These are phyloP conservation scores for Tagetes erecta DNA, from an alignment of 129 eudicot genomes.

Conservation along the genomic window DNA sequence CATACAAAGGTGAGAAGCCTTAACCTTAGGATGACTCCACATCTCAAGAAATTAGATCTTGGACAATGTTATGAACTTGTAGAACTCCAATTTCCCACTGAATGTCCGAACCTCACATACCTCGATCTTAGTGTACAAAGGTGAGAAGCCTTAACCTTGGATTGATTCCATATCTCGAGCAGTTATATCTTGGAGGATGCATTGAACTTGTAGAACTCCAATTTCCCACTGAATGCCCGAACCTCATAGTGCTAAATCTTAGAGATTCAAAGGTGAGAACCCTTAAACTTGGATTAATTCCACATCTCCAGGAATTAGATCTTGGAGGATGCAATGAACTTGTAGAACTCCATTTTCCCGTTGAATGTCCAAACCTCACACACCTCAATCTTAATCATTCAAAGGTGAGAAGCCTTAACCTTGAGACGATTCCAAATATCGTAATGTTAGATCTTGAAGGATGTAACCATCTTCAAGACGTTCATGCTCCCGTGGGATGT, in stretches of 20 bases:
- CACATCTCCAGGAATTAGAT: not conserved
- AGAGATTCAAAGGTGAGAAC: not conserved
- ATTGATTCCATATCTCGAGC: not conserved
- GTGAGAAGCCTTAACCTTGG: not conserved
- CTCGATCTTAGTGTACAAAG: not conserved
- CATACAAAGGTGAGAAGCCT: not conserved
- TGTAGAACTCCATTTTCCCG: not conserved
- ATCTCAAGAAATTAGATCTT: not conserved
- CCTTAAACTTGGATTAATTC: not conserved
- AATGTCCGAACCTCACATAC: not conserved
- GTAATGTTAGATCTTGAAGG: not conserved
- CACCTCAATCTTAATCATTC: not conserved
- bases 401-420: not conserved
- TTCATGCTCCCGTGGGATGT: not conserved
- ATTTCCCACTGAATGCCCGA: not conserved
- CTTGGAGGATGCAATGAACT: not conserved
- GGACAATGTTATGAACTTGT: not conserved
- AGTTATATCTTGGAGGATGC: not conserved
- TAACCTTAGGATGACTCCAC: not conserved
- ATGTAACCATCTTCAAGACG: not conserved
- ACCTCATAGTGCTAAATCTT: not conserved
- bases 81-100: not conserved
- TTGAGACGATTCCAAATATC: not conserved
- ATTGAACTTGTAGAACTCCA: not conserved
- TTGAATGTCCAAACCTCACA: not conserved